Conservation (phyloP, 208 protist genomes). For the Leishmania aethiopica region DNA sequence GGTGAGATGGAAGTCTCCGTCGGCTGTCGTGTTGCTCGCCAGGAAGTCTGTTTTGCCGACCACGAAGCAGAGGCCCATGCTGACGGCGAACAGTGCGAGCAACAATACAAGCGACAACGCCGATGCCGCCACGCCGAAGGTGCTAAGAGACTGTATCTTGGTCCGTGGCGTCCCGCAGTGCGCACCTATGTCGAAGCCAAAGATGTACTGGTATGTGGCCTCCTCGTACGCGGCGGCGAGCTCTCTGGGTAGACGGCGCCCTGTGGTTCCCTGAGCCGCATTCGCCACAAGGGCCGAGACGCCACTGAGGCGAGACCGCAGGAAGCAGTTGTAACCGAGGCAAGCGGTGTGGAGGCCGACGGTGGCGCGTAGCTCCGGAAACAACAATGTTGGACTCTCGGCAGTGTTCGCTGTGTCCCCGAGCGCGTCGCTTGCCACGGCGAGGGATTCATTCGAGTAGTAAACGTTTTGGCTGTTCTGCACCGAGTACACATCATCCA, state of each 20-base stretch:
- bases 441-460: not conserved
- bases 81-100: constrained; percentile 15
- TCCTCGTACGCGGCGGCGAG: constrained; percentile 8
- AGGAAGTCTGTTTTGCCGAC: constrained; percentile 28
- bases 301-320: constrained; percentile 18
- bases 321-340: constrained; percentile 30
- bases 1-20: constrained; percentile 19
- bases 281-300: constrained; percentile 19
- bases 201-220: constrained; percentile 35
- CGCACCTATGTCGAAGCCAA: constrained; percentile 50
- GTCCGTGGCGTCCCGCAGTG: constrained; percentile 28
- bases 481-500: constrained; percentile 14
- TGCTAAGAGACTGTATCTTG: constrained; percentile 10
- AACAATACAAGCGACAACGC: constrained; percentile 34
- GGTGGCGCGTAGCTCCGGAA: constrained; percentile 45
- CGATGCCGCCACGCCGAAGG: constrained; percentile 25
- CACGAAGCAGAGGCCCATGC: constrained; percentile 30
- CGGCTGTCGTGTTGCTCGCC: constrained; percentile 13
- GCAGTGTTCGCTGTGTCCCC: not conserved
- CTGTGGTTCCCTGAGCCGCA: not conserved
- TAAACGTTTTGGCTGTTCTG: constrained; percentile 25
- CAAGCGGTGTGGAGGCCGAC: constrained; percentile 44
- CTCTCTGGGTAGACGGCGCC: not conserved
- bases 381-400: constrained; percentile 11
- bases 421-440: not conserved